These are phyloP conservation scores for Xylaria polymorpha DNA, from an alignment of 2,329 filamentous ascomycete genomes.

Conservation along the genomic window DNA sequence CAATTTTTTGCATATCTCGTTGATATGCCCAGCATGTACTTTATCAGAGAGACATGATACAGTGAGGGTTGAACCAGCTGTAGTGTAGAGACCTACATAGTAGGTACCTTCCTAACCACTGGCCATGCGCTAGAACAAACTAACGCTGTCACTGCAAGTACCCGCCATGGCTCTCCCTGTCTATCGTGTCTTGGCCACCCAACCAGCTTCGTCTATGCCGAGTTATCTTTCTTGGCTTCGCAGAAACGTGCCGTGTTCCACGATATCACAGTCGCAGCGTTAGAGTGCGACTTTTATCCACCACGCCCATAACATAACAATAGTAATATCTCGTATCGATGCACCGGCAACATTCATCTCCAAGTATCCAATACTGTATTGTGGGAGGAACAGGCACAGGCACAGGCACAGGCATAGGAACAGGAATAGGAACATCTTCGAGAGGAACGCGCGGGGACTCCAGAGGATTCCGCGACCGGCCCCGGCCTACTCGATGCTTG, in stretches of 20 bases:
- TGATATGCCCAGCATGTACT: not conserved
- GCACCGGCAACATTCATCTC: slow-evolving; percentile 20
- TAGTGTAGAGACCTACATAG: not conserved
- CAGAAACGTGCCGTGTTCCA: not conserved
- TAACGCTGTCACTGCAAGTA: not conserved
- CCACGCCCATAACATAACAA: slow-evolving; percentile 2
- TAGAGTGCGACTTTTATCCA: slow-evolving; percentile 7
- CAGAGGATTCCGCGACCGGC: slow-evolving; percentile 11
- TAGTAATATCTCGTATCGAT: slow-evolving; percentile 26
- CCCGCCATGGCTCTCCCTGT: slow-evolving; percentile 5
- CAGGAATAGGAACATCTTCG: not conserved
- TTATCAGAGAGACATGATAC: not conserved
- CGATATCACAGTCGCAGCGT: not conserved
- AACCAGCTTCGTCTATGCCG: slow-evolving; percentile 6
- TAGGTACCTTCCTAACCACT: not conserved
- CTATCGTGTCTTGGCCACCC: slow-evolving; percentile 14
- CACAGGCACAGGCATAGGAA: not conserved
- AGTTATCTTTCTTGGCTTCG: slow-evolving; percentile 26
- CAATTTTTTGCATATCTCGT: not conserved
- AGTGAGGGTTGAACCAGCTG: no score
- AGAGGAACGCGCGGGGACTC: slow-evolving; percentile 7
- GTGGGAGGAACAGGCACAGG: slow-evolving; percentile 5
- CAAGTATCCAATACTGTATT: slow-evolving; percentile 18
- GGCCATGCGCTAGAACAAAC: not conserved
- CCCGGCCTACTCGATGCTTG: slow-evolving; percentile 42